Conservation (phyloP, 257 asterid species). For the Plantago major region DNA sequence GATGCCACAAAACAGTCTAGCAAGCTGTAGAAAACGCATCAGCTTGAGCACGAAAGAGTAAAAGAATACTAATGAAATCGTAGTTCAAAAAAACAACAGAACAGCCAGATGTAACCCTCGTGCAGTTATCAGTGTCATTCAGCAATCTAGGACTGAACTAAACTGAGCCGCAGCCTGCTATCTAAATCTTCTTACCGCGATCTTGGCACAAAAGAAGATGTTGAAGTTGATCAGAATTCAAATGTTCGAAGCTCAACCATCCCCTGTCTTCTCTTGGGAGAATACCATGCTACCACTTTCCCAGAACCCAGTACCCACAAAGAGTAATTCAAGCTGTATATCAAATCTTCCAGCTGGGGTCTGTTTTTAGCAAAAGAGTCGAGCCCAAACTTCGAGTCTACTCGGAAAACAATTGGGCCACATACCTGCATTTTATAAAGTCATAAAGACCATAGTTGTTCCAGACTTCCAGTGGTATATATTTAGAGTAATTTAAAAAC, state of each 20-base stretch:
- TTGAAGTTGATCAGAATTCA: slow-evolving; percentile 45
- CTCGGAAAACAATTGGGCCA: slow-evolving; percentile 74
- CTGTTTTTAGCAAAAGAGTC: slow-evolving; percentile 36
- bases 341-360: slow-evolving; percentile 59
- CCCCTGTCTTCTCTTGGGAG: slow-evolving; percentile 81
- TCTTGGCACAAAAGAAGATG: not conserved
- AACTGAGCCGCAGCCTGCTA: not conserved
- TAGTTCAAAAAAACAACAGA: too few species aligned
- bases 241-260: slow-evolving; percentile 84
- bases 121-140: not conserved
- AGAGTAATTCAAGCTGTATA: slow-evolving; percentile 74
- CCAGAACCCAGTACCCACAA: slow-evolving; percentile 62
- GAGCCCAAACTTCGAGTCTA: slow-evolving; percentile 58
- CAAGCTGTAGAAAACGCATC: too few species aligned
- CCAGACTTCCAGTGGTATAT: not conserved
- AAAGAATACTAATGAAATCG: too few species aligned
- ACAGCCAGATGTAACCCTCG: not conserved
- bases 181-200: not conserved
- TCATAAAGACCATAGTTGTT: not conserved
- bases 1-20: too few species aligned
- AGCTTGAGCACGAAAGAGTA: too few species aligned
- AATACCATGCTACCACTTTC: slow-evolving; percentile 93
- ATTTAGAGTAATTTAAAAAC: too few species aligned
- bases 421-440: slow-evolving; percentile 39
- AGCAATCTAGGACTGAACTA: slow-evolving; percentile 8